Conservation (phyloP, 2,329 filamentous ascomycete genomes). For the Arthrinium phaeospermum region DNA sequence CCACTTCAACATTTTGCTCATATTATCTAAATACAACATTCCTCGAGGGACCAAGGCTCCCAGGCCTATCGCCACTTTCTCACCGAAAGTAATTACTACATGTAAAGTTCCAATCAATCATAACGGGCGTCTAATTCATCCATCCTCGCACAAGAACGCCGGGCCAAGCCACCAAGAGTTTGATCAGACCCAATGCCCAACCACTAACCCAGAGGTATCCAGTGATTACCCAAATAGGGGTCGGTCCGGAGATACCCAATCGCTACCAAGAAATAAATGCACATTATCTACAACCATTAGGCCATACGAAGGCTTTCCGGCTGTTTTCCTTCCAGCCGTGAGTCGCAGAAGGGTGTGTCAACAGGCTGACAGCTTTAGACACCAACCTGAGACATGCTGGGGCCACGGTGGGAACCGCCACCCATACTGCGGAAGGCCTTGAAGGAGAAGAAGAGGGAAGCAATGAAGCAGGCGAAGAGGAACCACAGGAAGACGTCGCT, state of each 20-base stretch:
- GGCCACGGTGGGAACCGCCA: conserved; percentile 50
- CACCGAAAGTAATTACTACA: neutral
- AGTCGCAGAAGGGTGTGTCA: neutral
- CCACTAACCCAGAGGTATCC: neutral
- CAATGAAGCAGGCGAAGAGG: conserved; percentile 68
- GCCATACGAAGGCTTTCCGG: neutral
- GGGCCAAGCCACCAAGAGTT: neutral
- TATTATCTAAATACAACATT: conserved; percentile 6
- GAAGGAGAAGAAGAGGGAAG: conserved; percentile 60
- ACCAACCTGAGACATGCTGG: conserved; percentile 62
- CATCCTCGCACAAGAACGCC: neutral
- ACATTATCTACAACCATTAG: neutral
- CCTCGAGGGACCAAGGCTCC: neutral
- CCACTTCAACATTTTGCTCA: neutral
- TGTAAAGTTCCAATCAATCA: conserved; percentile 3
- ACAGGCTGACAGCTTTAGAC: neutral
- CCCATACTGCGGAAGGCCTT: conserved; percentile 57
- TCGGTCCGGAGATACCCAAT: neutral
- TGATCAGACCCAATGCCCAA: neutral
- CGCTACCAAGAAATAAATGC: neutral
- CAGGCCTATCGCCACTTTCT: neutral
- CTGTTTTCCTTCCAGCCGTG: neutral
- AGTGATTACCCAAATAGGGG: neutral
- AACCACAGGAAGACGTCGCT: conserved; percentile 81
- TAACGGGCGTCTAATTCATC: conserved; percentile 1